Conservation (phyloP, 345 rosid species). For the Rhizophora mangle region DNA sequence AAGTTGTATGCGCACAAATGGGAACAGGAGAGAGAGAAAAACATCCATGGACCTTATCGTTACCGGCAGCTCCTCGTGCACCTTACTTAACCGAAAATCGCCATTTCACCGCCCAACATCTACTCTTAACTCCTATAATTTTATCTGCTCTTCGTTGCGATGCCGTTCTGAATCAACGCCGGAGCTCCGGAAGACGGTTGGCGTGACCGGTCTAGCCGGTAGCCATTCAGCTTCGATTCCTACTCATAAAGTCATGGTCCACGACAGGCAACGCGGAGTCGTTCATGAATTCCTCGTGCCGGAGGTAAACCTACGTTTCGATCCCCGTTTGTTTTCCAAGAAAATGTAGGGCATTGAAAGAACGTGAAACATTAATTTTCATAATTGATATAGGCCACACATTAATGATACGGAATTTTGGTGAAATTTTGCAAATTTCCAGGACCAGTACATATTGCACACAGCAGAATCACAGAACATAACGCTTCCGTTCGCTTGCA, state of each 20-base stretch:
- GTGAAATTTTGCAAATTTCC: slow-evolving; percentile 32
- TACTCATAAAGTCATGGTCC: slow-evolving; percentile 78
- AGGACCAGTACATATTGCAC: slow-evolving; percentile 94
- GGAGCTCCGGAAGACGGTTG: slow-evolving; percentile 50
- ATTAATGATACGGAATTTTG: no score
- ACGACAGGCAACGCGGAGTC: slow-evolving; percentile 75
- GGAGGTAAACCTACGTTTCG: slow-evolving; percentile 42
- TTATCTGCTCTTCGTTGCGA: slow-evolving; percentile 12
- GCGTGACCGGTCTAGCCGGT: slow-evolving; percentile 28
- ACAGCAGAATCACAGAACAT: slow-evolving; percentile 86
- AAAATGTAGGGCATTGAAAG: not conserved
- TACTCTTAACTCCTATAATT: slow-evolving; percentile 14
- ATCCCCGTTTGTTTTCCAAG: slow-evolving; percentile 9
- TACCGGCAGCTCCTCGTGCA: slow-evolving; percentile 31
- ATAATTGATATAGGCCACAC: not conserved
- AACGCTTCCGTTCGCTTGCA: slow-evolving; percentile 90
- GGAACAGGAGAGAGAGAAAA: not conserved
- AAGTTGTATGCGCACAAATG: not conserved
- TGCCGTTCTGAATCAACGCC: slow-evolving; percentile 34
- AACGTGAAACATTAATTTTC: not conserved
- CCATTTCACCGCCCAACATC: slow-evolving; percentile 16
- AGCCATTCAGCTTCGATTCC: slow-evolving; percentile 40
- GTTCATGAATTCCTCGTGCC: slow-evolving; percentile 85
- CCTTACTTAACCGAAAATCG: slow-evolving; percentile 22
- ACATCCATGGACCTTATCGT: slow-evolving; percentile 46